Conservation (phyloP, 2,329 filamentous ascomycete species). For the Epicoccum nigrum region DNA sequence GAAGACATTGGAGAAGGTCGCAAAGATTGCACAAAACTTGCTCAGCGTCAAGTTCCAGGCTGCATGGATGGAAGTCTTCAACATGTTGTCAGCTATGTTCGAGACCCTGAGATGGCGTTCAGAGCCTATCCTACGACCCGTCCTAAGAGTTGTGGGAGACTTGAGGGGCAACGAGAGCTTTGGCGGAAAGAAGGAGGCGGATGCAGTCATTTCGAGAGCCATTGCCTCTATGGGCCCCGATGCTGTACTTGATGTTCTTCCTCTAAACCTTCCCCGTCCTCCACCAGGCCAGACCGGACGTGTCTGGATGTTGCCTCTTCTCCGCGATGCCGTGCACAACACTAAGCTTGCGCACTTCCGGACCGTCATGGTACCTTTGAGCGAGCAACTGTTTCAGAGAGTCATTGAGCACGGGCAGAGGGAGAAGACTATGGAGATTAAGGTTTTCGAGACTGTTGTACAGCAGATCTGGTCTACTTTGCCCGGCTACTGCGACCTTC, state of each 20-base stretch:
- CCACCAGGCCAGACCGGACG: conserved; percentile 79
- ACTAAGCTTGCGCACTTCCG: conserved; percentile 86
- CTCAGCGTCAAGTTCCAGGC: conserved; percentile 90
- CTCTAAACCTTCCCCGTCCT: conserved; percentile 82
- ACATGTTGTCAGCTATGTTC: conserved; percentile 84
- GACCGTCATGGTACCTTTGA: conserved; percentile 83
- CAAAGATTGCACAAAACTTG: conserved; percentile 73
- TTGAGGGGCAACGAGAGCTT: conserved; percentile 88
- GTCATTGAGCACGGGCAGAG: conserved; percentile 81
- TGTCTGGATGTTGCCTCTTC: conserved; percentile 91
- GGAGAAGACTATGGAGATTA: conserved; percentile 93
- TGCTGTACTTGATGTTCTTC: conserved; percentile 79
- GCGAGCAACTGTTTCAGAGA: conserved; percentile 85
- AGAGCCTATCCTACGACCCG: conserved; percentile 75
- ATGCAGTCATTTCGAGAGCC: conserved; percentile 85
- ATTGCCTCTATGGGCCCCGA: conserved; percentile 90
- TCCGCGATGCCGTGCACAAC: conserved; percentile 89
- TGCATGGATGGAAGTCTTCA: conserved; percentile 95
- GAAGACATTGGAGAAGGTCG: conserved; percentile 82
- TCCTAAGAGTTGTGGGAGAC: conserved; percentile 82
- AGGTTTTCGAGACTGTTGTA: conserved; percentile 96
- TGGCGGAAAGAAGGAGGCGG: conserved; percentile 91
- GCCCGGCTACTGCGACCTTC: conserved; percentile 93
- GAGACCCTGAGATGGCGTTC: conserved; percentile 85
- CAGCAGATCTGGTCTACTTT: conserved; percentile 94